Conservation (phyloP, 2,329 filamentous ascomycete species). For the Mycosphaerella sp. region DNA sequence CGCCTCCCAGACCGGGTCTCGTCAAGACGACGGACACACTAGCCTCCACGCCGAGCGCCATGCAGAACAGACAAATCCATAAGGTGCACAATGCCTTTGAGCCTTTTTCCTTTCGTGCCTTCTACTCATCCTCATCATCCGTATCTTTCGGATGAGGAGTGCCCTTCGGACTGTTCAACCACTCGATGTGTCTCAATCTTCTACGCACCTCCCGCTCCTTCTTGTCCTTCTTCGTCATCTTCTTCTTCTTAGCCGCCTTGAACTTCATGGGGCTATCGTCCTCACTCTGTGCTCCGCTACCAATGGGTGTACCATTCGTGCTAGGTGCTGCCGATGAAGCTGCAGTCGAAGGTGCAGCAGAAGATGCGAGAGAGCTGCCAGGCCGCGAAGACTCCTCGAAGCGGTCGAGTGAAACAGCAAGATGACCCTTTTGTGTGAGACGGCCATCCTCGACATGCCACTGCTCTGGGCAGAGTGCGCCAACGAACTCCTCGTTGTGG, state of each 20-base stretch:
- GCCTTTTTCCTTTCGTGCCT: slow-evolving; percentile 14
- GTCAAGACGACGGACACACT: background rate
- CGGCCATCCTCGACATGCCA: slow-evolving; percentile 89
- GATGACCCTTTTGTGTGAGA: slow-evolving; percentile 74
- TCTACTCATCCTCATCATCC: slow-evolving; percentile 58
- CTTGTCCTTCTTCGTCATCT: slow-evolving; percentile 92
- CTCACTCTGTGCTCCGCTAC: slow-evolving; percentile 44
- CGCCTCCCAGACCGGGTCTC: slow-evolving; percentile 3
- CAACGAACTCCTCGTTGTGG: slow-evolving; percentile 98
- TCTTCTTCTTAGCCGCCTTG: slow-evolving; percentile 91
- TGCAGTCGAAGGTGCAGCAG: slow-evolving; percentile 59
- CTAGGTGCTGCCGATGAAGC: slow-evolving; percentile 30
- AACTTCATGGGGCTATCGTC: slow-evolving; percentile 88
- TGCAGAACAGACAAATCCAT: slow-evolving; percentile 5
- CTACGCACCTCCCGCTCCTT: slow-evolving; percentile 89
- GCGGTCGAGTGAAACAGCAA: slow-evolving; percentile 67
- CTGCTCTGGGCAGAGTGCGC: slow-evolving; percentile 90
- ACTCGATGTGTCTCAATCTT: slow-evolving; percentile 73
- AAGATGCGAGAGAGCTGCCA: slow-evolving; percentile 59
- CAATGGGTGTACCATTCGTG: slow-evolving; percentile 32
- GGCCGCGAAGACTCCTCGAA: slow-evolving; percentile 73
- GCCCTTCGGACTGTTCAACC: slow-evolving; percentile 66
- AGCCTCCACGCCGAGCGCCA: slow-evolving; percentile 7
- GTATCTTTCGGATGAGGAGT: slow-evolving; percentile 71
- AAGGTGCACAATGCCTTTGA: no score